These are phyloP conservation scores for Barnettozyma hawaiiensis DNA, from an alignment of 1,139 yeast genomes.

Conservation along the genomic window DNA sequence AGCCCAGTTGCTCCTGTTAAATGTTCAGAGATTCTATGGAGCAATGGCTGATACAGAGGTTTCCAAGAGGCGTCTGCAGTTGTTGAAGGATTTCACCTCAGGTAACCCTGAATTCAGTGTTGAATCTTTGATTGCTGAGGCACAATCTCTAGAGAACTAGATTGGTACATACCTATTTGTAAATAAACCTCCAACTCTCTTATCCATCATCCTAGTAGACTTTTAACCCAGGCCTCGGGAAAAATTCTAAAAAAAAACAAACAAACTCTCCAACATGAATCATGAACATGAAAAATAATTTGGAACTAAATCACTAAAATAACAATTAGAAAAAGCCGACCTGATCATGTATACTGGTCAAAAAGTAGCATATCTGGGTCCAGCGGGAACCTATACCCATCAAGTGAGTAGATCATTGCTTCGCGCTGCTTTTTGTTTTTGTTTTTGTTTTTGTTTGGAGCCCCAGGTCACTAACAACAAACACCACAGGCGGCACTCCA, in stretches of 20 bases:
- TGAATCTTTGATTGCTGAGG: conserved; percentile 61
- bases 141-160: conserved; percentile 61
- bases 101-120: conserved; percentile 63
- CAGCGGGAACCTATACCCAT: conserved; percentile 86
- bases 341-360: conserved; percentile 9
- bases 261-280: too few relatives aligned
- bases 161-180: background rate
- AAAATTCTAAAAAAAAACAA: too few relatives aligned
- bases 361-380: conserved; percentile 74
- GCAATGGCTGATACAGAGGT: conserved; percentile 43
- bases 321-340: background rate
- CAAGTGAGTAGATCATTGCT: conserved; percentile 45
- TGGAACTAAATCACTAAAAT: background rate
- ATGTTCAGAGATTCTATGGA: conserved; percentile 86
- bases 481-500: conserved; percentile 62
- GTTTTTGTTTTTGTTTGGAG: too few relatives aligned
- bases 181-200: background rate
- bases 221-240: too few relatives aligned
- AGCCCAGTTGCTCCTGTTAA: conserved; percentile 72
- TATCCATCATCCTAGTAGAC: too few relatives aligned
- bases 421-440: too few relatives aligned
- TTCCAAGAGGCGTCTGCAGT: conserved; percentile 44
- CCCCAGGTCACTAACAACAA: background rate
- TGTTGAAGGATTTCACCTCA: conserved; percentile 61
- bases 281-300: too few relatives aligned